Percentiles rank a stretch among this genome's conserved stretches.
Evolutionary conservation across 176 grass and related monocot genomes (phyloP).

Genomic region (Olyra latifolia): DNA sequence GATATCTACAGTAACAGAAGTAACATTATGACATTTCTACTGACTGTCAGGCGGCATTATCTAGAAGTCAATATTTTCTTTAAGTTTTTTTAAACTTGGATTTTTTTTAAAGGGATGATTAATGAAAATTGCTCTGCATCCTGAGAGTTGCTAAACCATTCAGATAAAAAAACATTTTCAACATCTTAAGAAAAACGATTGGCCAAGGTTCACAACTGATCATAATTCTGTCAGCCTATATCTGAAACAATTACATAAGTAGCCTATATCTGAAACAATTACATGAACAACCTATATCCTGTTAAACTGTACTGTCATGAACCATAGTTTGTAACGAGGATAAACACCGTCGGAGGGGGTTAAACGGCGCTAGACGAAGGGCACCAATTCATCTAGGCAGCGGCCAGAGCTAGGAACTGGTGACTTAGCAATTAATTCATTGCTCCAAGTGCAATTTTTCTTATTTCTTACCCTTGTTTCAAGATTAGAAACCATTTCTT

Average conservation of each 20-base stretch:
- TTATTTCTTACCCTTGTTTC: no score
- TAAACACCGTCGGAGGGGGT: no score
- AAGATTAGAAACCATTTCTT: no score
- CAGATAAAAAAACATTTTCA: background rate
- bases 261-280: background rate
- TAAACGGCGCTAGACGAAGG: no score
- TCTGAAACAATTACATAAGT: background rate
- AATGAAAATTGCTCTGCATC: background rate
- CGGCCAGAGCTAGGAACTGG: no score
- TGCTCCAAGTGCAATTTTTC: no score
- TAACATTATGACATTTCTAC: background rate
- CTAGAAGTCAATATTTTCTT: background rate
- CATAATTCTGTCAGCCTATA: background rate
- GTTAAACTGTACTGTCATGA: background rate
- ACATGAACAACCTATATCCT: no score
- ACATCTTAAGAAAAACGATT: background rate
- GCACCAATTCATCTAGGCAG: no score
- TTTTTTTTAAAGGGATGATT: background rate
- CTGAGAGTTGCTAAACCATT: background rate
- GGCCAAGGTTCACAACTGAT: background rate
- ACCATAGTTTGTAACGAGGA: background rate
- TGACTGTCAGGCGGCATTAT: background rate
- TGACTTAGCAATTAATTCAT: no score
- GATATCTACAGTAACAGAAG: constrained; percentile 64
- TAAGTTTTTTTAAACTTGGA: background rate